phyloP scores from a whole-genome alignment of 208 protist genomes.

The Lotmaria passim region DNA sequence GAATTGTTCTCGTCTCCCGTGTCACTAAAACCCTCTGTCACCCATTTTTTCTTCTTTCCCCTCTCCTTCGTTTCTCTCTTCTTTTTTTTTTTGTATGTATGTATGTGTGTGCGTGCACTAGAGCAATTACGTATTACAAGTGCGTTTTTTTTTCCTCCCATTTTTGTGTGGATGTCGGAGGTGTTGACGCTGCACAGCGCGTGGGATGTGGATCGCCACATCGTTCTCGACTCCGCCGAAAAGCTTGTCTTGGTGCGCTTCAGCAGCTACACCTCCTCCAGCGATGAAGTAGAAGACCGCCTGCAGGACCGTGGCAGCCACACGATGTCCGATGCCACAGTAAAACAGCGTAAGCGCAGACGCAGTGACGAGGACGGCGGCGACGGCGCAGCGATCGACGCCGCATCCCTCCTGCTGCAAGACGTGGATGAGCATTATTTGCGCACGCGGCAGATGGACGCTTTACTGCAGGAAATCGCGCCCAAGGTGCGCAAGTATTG shows the following conservation, averaged over 20 bases:
- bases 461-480: slow-evolving; percentile 58
- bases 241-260: slow-evolving; percentile 84
- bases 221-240: slow-evolving; percentile 82
- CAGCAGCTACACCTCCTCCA: slow-evolving; percentile 55
- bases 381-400: background rate
- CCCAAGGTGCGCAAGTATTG: slow-evolving; percentile 89
- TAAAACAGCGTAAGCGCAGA: slow-evolving; percentile 16
- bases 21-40: background rate
- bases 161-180: slow-evolving; percentile 40
- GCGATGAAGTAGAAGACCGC: slow-evolving; percentile 15
- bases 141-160: background rate
- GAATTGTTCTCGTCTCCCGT: background rate
- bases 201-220: slow-evolving; percentile 88
- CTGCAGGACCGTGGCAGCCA: background rate
- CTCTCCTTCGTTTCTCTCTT: background rate
- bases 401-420: slow-evolving; percentile 14
- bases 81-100: too few species aligned
- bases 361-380: slow-evolving; percentile 11
- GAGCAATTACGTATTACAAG: background rate
- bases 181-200: slow-evolving; percentile 63
- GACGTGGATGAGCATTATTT: slow-evolving; percentile 57
- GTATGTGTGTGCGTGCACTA: too few species aligned
- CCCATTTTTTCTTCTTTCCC: background rate
- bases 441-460: slow-evolving; percentile 75
- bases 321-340: background rate